Conservation (phyloP, 768 basidiomycete genomes). For the Leccinum subgranulosum region DNA sequence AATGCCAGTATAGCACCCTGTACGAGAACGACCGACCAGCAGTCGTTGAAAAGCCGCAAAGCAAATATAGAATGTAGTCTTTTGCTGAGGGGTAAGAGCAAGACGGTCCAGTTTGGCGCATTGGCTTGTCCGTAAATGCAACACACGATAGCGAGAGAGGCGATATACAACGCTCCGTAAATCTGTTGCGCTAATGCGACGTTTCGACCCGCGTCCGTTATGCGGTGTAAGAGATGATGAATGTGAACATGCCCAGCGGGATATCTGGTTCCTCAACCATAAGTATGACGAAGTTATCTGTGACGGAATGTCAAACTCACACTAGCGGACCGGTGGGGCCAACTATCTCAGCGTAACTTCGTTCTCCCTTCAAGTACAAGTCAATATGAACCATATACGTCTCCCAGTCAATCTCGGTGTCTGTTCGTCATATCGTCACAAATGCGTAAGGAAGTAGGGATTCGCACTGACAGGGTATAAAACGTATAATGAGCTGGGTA, state of each 20-base stretch:
- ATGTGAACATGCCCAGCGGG: conserved; percentile 91
- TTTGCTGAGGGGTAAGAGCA: conserved; percentile 84
- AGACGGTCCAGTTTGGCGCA: conserved; percentile 67
- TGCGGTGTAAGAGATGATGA: conserved; percentile 63
- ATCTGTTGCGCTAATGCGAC: conserved; percentile 70
- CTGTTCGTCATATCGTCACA: conserved; percentile 42
- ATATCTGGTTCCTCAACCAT: conserved; percentile 53
- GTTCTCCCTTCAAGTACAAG: conserved; percentile 74
- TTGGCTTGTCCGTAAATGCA: conserved; percentile 63
- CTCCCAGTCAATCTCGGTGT: conserved; percentile 98
- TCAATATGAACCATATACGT: conserved; percentile 92
- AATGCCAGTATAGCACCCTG: conserved; percentile 68
- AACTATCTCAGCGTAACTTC: conserved; percentile 74
- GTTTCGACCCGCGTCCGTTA: conserved; percentile 61
- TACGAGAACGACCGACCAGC: conserved; percentile 71
- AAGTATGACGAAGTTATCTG: background rate
- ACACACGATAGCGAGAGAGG: conserved; percentile 60
- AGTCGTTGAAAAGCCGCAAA: conserved; percentile 92
- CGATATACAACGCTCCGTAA: conserved; percentile 72
- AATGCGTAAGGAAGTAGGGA: conserved; percentile 3
- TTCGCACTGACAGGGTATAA: conserved; percentile 71
- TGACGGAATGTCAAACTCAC: conserved; percentile 41
- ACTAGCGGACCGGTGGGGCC: conserved; percentile 94
- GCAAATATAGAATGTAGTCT: conserved; percentile 92
- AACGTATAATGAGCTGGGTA: conserved; percentile 75